Conservation (phyloP, 2,329 filamentous ascomycete genomes). For the Fusarium pseudocircinatum region DNA sequence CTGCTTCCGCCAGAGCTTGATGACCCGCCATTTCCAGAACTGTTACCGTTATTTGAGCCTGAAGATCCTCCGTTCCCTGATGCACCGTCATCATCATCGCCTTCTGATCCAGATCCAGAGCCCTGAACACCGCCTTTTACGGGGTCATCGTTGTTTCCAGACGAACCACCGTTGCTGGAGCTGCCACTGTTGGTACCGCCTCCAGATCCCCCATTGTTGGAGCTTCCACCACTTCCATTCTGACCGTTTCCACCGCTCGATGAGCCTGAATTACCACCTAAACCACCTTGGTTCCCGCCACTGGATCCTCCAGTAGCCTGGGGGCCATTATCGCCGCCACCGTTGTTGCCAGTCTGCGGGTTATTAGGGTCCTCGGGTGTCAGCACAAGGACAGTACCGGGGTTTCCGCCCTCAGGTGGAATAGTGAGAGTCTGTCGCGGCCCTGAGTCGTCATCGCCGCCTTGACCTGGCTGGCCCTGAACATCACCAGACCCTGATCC, state of each 20-base stretch:
- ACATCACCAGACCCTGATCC: not conserved
- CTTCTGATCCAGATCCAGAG: not conserved
- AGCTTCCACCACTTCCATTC: not conserved
- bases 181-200: not conserved
- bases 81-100: not conserved
- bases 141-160: not conserved
- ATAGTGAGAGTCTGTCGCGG: conserved; percentile 14
- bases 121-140: not conserved
- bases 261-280: not conserved
- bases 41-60: not conserved
- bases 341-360: not conserved
- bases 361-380: not conserved
- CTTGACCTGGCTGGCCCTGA: not conserved
- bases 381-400: conserved; percentile 22
- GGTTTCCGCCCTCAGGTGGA: conserved; percentile 14
- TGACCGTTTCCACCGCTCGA: not conserved
- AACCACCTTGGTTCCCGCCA: not conserved
- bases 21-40: not conserved
- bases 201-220: not conserved
- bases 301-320: not conserved
- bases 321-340: not conserved
- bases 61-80: not conserved
- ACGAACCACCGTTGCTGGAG: not conserved
- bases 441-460: not conserved
- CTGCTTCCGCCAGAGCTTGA: not conserved